Evolutionary conservation across 345 rosid species (phyloP).

Genomic region (Lumnitzera littorea): DNA sequence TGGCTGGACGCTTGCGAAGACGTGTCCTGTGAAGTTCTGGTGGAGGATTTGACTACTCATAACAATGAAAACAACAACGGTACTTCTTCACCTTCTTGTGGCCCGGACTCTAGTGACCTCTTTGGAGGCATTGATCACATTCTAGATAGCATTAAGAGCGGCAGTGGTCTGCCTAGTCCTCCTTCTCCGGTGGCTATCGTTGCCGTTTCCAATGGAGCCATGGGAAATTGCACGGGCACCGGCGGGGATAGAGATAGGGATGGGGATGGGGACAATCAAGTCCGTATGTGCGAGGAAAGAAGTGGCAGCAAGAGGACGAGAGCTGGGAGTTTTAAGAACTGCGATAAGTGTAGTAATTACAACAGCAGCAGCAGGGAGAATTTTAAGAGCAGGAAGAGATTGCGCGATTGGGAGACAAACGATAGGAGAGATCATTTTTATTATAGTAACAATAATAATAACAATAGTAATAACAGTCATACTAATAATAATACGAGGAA

Average conservation of each 20-base stretch:
- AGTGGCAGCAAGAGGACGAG: constrained; percentile 39
- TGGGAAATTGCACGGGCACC: neutral
- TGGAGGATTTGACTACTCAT: constrained; percentile 58
- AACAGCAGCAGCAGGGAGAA: constrained; percentile 60
- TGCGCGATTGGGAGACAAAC: constrained; percentile 49
- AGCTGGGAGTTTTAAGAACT: constrained; percentile 22
- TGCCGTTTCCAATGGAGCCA: neutral
- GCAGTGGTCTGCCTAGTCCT: constrained; percentile 39
- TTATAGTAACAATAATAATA: constrained; percentile 27
- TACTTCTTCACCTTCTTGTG: constrained; percentile 24
- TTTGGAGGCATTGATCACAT: constrained; percentile 94
- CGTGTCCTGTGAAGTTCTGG: constrained; percentile 47
- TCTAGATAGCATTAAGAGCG: constrained; percentile 77
- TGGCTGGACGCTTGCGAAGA: constrained; percentile 97
- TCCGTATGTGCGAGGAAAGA: constrained; percentile 32
- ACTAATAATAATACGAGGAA: constrained; percentile 38
- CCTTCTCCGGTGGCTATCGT: neutral
- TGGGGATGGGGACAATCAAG: constrained; percentile 18
- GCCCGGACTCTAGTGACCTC: constrained; percentile 34
- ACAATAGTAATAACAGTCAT: constrained; percentile 49
- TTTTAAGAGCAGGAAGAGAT: constrained; percentile 43
- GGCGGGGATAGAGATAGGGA: constrained; percentile 24
- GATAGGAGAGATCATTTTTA: constrained; percentile 30
- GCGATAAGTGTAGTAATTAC: constrained; percentile 32
- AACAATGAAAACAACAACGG: constrained; percentile 32